Evolutionary conservation across 495 filamentous ascomycete species (phyloP).

Genomic region (Aspergillus nanangensis): DNA sequence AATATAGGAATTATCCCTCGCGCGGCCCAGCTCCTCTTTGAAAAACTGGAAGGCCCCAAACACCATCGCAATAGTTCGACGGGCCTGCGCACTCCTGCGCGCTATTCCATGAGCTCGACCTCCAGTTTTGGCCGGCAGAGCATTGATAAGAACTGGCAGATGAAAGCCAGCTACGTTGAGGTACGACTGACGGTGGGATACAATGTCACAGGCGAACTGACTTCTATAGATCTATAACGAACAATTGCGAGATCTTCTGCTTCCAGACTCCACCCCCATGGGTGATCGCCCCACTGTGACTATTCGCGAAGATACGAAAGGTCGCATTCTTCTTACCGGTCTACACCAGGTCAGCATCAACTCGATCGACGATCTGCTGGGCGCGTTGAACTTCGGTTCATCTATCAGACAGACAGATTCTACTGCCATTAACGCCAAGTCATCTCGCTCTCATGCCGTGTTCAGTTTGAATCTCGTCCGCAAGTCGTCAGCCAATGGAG

Average conservation of each 20-base stretch:
- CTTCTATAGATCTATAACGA: slow-evolving; percentile 85
- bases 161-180: slow-evolving; percentile 97
- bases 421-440: slow-evolving; percentile 98
- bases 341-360: slow-evolving; percentile 85
- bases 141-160: slow-evolving; percentile 79
- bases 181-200: slow-evolving; percentile 27
- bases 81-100: slow-evolving; percentile 73
- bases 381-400: slow-evolving; percentile 85
- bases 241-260: slow-evolving; percentile 81
- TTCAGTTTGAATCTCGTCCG: slow-evolving; percentile 93
- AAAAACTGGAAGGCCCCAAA: slow-evolving; percentile 64
- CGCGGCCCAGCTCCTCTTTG: slow-evolving; percentile 82
- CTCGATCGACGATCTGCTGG: slow-evolving; percentile 86
- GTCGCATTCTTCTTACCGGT: slow-evolving; percentile 89
- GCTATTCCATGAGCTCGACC: slow-evolving; percentile 67
- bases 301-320: slow-evolving; percentile 92
- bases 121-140: slow-evolving; percentile 45
- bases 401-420: slow-evolving; percentile 95
- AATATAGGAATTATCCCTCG: slow-evolving; percentile 86
- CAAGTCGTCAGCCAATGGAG: slow-evolving; percentile 49
- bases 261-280: slow-evolving; percentile 66
- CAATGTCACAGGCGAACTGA: slow-evolving; percentile 2
- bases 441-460: slow-evolving; percentile 97
- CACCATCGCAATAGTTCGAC: slow-evolving; percentile 61
- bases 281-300: slow-evolving; percentile 70